Base-by-base conservation (phyloP, 306 rosid species). In the Citrullus colocynthis region DNA sequence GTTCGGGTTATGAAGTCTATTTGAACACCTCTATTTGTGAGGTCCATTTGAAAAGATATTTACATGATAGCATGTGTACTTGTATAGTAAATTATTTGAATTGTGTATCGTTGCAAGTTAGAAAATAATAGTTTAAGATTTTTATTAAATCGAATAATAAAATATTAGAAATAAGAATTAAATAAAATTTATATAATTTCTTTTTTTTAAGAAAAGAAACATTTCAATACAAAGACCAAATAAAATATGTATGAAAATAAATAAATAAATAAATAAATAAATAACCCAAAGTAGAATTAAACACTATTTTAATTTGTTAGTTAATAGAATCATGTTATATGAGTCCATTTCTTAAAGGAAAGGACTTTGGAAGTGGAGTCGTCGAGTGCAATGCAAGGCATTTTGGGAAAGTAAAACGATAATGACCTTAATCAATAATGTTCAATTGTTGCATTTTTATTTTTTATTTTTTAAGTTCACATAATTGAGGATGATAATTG, bases 301-400 rank as follows among this genome's bases (percentile, higher is more conserved):
- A 44, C 49, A 9, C 49, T 44, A 44, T 9, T 44, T 56, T n/a
- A 56, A 18, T 30, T 32, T 34, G 10, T 34, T 6, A 4, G 10
- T 63, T 18, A 66, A n/a, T 69, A 63, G 55, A 69, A 30, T 69
- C 36, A 41, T 10, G 7, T 4, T 24, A 5, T 71, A 21, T 24
- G 58, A 44, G 16, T 24, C 57, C 37, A 21, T 45, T 45, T 71
- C 76, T 71, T 45, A 14, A 71, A 71, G 76, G 58, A 24, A 71
- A 45, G 39, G 41, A 80, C 39, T 83, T 61, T 81, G 77, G 78
- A 79, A 48, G 54, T 70, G 51, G 70, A 71, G 65, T 81, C 88
- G 86, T 86, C 78, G 86, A 88, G 90, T 91, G 84, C 80, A 83
- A 66, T 74, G 65, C 85, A 91, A 89, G 90, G 80, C 67, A 83